Evolutionary conservation across 2,329 filamentous ascomycete genomes (phyloP), one percentile per base, ranked within the genome.

Genomic region (Sarocladium oryzae): DNA sequence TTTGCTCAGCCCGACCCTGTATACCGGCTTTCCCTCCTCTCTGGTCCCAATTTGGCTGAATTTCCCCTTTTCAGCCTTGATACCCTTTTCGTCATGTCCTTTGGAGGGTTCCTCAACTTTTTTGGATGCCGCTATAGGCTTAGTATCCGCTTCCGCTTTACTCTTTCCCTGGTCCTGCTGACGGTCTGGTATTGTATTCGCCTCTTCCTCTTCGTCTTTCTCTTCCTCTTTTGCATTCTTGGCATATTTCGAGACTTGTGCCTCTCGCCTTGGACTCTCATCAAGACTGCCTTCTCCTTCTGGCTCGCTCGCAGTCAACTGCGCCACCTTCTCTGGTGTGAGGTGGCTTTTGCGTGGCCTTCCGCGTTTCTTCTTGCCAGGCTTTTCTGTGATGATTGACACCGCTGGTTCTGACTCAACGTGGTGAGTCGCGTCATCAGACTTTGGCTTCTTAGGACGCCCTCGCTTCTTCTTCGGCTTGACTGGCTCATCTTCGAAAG

Each of bases 1-100:
- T 60, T 70, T 77, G 64, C 76, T 79, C 56, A 79, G 61, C 2
- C 76, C 76, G 51, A 79, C 75, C 15, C 76, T 68, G 55, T 74
- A 76, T 15, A 69, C 55, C 15, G 73, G 73, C 54, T 72, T 75
- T 13, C 58, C 26, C 5, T 48, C 56, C 5, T 52, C 56, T 50
- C 58, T 58, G 13, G 53, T 52, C 37, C 54, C 49, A 49, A 50
- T 37, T 10, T 32, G 26, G 9, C 9, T 10, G 13, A 26, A 15
- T 9, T 33, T 48, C 10, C 24, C 16, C 21, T 13, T 18, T 32
- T 6, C 26, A 21, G 18, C 21, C 9, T 48, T 32, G 10, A 9
- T 9, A 16, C 4, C 10, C 21, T 32, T 48, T 23, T 33, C 26
- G 3, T 43, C 40, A 15, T 7, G 8, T 7, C 11, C n/a, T 15